These are phyloP conservation scores for Ceriops tagal DNA, from an alignment of 345 rosid genomes.

Conservation along the genomic window DNA sequence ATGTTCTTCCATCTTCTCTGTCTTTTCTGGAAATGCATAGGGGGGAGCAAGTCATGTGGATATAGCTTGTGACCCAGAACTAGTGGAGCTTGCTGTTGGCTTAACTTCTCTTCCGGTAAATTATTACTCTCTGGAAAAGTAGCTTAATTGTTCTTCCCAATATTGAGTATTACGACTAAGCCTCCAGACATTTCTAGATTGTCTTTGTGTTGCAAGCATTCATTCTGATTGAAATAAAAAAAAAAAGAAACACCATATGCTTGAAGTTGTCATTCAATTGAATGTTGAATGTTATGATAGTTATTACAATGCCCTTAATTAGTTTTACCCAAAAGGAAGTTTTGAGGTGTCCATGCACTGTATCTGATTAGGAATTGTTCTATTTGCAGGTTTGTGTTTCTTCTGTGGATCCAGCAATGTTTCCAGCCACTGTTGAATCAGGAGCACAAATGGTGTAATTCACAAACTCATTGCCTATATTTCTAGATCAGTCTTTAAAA, in stretches of 20 bases:
- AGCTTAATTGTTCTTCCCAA: background rate
- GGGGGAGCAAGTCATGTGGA: slow-evolving; percentile 75
- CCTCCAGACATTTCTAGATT: background rate
- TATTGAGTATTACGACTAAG: background rate
- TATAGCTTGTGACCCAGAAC: slow-evolving; percentile 61
- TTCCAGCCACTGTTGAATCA: slow-evolving; percentile 52
- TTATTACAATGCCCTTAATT: too few relatives aligned
- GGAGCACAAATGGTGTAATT: slow-evolving; percentile 55
- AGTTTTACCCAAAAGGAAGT: too few relatives aligned
- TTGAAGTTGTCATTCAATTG: too few relatives aligned
- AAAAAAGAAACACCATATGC: too few relatives aligned
- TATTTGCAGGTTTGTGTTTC: slow-evolving; percentile 57
- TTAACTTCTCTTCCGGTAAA: slow-evolving; percentile 62
- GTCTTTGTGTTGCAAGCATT: too few relatives aligned
- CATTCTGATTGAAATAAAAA: too few relatives aligned
- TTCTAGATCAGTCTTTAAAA: background rate
- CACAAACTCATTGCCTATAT: background rate
- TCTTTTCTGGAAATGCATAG: slow-evolving; percentile 17
- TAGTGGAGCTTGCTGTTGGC: slow-evolving; percentile 51
- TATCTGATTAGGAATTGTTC: background rate
- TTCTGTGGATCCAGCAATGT: slow-evolving; percentile 51
- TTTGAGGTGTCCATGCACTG: too few relatives aligned
- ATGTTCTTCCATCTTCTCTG: background rate
- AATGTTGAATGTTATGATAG: too few relatives aligned
- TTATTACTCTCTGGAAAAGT: slow-evolving; percentile 3